These are phyloP conservation scores for Thalassiosira mediterranea DNA, from an alignment of 352 stramenopile genomes.

Conservation along the genomic window DNA sequence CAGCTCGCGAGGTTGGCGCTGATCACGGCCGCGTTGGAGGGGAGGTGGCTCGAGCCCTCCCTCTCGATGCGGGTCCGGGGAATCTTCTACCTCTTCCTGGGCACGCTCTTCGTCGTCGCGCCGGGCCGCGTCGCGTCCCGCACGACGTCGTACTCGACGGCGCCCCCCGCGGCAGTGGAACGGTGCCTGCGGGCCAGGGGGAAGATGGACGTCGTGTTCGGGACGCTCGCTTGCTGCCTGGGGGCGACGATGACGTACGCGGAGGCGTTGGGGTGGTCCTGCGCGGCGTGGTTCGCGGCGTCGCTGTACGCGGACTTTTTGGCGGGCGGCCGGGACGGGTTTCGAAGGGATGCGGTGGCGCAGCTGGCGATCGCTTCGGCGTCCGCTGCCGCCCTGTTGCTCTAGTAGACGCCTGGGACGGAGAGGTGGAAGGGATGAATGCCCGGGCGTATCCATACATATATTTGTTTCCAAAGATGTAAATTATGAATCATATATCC, in stretches of 20 bases:
- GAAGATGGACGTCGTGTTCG: constrained; percentile 6
- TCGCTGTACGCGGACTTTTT: constrained; percentile 1
- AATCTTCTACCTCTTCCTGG: constrained; percentile 7
- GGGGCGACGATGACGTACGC: constrained; percentile 9
- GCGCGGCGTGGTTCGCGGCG: constrained; percentile 3
- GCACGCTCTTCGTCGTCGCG: neutral
- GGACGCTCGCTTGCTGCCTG: constrained; percentile 6
- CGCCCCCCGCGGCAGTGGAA: neutral
- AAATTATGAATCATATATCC: too few species aligned
- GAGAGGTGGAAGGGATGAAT: too few species aligned
- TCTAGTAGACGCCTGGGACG: too few species aligned
- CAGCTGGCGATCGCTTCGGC: constrained; percentile 8
- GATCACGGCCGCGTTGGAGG: constrained; percentile 3
- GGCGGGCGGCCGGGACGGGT: neutral
- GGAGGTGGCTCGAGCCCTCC: neutral
- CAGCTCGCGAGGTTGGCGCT: neutral
- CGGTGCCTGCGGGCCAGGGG: constrained; percentile 1
- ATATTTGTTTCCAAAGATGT: too few species aligned
- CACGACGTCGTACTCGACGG: neutral
- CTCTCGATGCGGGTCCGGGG: constrained; percentile 10
- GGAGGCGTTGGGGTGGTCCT: neutral
- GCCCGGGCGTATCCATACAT: too few species aligned
- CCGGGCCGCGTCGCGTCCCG: neutral
- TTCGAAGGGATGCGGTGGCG: neutral
- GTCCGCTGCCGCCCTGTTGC: neutral